Evolutionary conservation across 495 filamentous ascomycete genomes (phyloP), one percentile per base, ranked within the genome.

Genomic region (Pyronema omphalodes): DNA sequence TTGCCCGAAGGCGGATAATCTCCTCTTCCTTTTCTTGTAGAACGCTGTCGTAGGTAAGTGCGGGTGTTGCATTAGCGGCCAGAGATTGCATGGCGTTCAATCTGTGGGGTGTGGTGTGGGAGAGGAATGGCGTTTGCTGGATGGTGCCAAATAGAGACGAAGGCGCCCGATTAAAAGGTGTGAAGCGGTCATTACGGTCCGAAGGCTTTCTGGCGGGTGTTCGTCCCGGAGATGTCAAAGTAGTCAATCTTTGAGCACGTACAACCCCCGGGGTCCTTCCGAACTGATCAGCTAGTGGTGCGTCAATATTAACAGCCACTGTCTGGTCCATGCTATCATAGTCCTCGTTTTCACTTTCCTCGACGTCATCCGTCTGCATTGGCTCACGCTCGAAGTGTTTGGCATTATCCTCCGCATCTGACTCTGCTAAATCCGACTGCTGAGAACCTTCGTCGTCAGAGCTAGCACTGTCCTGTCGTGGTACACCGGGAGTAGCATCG

Each of bases 91-190:
- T 59, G 7, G 60, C 50, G 37, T 63, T 63, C 57, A 63, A 44
- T 45, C 57, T 64, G 15, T 64, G 60, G 18, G 61, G 61, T 5
- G 51, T 67, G 29, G 57, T 63, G 54, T 54, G 57, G 56, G 37
- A 67, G 47, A 54, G 67, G 35, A 56, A 65, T 43, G 50, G 67
- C 57, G 15, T 58, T 53, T 56, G 64, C 55, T 8, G 58, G 45
- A 56, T 63, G 57, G 53, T 67, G 48, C 50, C 66, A 64, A 55
- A 65, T 29, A 54, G 51, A 39, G 55, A 63, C 14, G 61, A 57
- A 7, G 56, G 54, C 3, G 53, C 23, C 18, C 8, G 23, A 34
- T 11, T 40, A 29, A 3, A n/a, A 0, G 50, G 36, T 12, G 48
- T 60, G 45, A 63, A 57, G 46, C 37, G 54, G 37, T 60, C 59